A percentile compares a stretch with the other conserved stretches of the same genome.
Evolutionary conservation across 495 filamentous ascomycete species (phyloP).

Genomic region (Trichoderma gamsii): DNA sequence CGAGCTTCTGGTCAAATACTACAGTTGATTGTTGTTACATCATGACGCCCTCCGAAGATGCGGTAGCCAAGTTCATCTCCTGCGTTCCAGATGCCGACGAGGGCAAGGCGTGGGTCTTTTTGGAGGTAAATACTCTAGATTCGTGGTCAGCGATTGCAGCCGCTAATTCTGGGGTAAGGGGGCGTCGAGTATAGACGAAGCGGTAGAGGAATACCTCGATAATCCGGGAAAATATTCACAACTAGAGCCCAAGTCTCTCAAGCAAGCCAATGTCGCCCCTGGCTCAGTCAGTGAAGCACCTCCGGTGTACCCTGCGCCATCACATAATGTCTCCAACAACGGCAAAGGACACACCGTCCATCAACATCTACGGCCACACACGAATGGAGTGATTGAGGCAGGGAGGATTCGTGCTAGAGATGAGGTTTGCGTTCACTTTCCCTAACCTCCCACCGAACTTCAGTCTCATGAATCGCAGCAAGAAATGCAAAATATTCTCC

Average conservation of each 20-base stretch:
- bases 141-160: not conserved
- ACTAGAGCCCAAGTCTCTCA: not conserved
- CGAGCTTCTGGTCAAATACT: not conserved
- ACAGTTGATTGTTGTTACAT: not conserved
- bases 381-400: not conserved
- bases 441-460: not conserved
- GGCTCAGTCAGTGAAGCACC: not conserved
- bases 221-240: not conserved
- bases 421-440: not conserved
- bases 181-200: not conserved
- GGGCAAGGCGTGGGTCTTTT: not conserved
- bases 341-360: not conserved
- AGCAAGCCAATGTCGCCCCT: not conserved
- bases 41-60: not conserved
- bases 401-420: not conserved
- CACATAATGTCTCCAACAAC: not conserved
- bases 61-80: not conserved
- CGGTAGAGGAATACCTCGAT: not conserved
- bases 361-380: not conserved
- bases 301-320: not conserved
- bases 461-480: conserved; percentile 25
- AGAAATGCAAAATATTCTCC: conserved; percentile 38
- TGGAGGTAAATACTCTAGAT: not conserved
- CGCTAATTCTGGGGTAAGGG: not conserved
- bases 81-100: not conserved